phyloP scores from a whole-genome alignment of 768 basidiomycete species.

The Erythrobasidium yunnanense region DNA sequence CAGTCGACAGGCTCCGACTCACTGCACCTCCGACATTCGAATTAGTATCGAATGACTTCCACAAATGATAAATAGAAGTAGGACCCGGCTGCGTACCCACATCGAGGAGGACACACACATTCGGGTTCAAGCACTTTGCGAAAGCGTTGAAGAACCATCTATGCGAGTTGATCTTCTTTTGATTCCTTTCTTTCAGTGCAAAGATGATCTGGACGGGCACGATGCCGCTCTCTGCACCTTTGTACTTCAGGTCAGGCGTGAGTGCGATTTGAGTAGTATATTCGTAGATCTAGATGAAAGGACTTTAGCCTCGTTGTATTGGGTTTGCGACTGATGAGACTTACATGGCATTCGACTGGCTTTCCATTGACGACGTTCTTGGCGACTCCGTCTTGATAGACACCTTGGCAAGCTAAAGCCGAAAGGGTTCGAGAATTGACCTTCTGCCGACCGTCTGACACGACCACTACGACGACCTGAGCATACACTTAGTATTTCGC shows the following conservation, averaged over 20 bases:
- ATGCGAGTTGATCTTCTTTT: slow-evolving; percentile 93
- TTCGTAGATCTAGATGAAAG: slow-evolving; percentile 41
- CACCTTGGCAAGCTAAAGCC: slow-evolving; percentile 84
- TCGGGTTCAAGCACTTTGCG: slow-evolving; percentile 44
- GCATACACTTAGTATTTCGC: slow-evolving; percentile 49
- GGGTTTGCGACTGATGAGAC: slow-evolving; percentile 21
- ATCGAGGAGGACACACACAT: slow-evolving; percentile 59
- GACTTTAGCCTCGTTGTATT: background rate
- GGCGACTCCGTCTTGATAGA: slow-evolving; percentile 85
- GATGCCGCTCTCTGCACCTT: slow-evolving; percentile 63
- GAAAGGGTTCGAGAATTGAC: slow-evolving; percentile 52
- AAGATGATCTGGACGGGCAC: slow-evolving; percentile 89
- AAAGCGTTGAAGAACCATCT: slow-evolving; percentile 87
- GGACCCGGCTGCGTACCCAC: slow-evolving; percentile 84
- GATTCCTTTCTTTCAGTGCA: slow-evolving; percentile 79
- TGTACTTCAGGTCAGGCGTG: slow-evolving; percentile 66
- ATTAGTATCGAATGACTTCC: slow-evolving; percentile 42
- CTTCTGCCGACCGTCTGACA: slow-evolving; percentile 43
- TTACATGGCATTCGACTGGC: slow-evolving; percentile 64
- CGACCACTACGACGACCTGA: slow-evolving; percentile 50
- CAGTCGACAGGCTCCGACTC: too few species aligned
- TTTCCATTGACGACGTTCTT: slow-evolving; percentile 64
- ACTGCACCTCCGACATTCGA: slow-evolving; percentile 67
- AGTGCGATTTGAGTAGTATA: slow-evolving; percentile 78
- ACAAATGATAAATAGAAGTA: slow-evolving; percentile 68